These are phyloP conservation scores for Lactuca saligna DNA, from an alignment of 129 eudicot genomes.

Conservation along the genomic window DNA sequence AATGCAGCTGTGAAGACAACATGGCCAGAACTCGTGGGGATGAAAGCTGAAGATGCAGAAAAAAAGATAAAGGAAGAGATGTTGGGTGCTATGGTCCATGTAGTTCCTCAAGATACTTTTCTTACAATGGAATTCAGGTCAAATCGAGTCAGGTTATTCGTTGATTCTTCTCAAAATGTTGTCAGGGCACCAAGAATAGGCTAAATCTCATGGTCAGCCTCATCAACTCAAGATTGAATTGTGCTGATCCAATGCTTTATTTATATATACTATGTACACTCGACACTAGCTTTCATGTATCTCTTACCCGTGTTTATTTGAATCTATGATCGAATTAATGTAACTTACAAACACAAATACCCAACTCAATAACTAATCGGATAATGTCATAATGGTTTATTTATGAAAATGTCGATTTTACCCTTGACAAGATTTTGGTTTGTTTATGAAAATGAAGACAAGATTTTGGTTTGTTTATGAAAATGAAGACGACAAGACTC, in stretches of 20 bases:
- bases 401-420: too few species aligned
- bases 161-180: conserved; percentile 53
- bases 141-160: conserved; percentile 52
- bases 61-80: conserved; percentile 56
- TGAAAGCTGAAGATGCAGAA: conserved; percentile 57
- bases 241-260: neutral
- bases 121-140: conserved; percentile 56
- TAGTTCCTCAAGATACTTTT: conserved; percentile 44
- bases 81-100: conserved; percentile 28
- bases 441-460: too few species aligned
- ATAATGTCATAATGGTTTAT: too few species aligned
- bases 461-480: too few species aligned
- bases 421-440: too few species aligned
- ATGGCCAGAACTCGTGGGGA: conserved; percentile 73
- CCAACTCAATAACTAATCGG: too few species aligned
- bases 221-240: neutral
- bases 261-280: neutral
- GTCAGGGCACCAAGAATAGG: conserved; percentile 34
- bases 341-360: neutral
- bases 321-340: neutral
- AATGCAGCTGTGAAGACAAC: conserved; percentile 29
- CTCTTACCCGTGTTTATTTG: neutral
- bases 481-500: too few species aligned
- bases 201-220: conserved; percentile 5
- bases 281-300: neutral